Base-by-base conservation (phyloP, 169 alveolate genomes). In the Plasmodium sp. region DNA sequence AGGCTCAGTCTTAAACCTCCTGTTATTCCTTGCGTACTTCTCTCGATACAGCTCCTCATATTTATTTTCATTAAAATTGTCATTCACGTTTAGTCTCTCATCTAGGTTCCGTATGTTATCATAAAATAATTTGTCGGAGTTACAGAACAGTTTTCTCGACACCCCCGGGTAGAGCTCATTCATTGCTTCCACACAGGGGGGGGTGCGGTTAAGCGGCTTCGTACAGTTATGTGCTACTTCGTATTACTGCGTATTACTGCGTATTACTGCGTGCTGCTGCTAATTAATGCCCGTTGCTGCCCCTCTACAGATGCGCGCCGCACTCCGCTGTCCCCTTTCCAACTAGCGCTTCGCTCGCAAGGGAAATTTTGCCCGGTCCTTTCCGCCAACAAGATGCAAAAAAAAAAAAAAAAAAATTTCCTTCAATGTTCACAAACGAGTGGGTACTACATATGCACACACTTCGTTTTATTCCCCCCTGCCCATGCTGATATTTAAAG, bases 1-100 rank as follows among this genome's bases (percentile, higher is more conserved):
- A 5, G 94, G 94, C 16, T 90, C 94, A 2, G 94, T 90, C 51
- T 90, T 90, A 41, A 90, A 90, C 56, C 90, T 72, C 41, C 94
- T 80, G 31, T 45, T 90, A 88, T 41, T 88, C 39, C 94, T 79
- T 33, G 82, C 7, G 54, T 56, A 88, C 5, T 33, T 88, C 18
- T 88, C 71, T 43, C 36, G 36, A 14, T 10, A 56, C 18, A 34
- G 27, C 18, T 79, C 34, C 16, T 88, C 90, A 88, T 88, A 88
- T 56, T 62, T 54, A 36, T 88, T 88, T 27, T 88, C 94, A n/a
- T 88, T 80, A 74, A 88, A 88, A 48, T 88, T 88, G 36, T 88
- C 48, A 80, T 88, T 88, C 84, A 88, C 72, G 48, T 88, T 88
- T 79, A 88, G 62, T 22, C 94, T 75, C 7, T 88, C 94, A 58